Evolutionary conservation across 2,329 filamentous ascomycete species (phyloP), one percentile per base, ranked within the genome.

Genomic region (Colletotrichum chrysophilum): DNA sequence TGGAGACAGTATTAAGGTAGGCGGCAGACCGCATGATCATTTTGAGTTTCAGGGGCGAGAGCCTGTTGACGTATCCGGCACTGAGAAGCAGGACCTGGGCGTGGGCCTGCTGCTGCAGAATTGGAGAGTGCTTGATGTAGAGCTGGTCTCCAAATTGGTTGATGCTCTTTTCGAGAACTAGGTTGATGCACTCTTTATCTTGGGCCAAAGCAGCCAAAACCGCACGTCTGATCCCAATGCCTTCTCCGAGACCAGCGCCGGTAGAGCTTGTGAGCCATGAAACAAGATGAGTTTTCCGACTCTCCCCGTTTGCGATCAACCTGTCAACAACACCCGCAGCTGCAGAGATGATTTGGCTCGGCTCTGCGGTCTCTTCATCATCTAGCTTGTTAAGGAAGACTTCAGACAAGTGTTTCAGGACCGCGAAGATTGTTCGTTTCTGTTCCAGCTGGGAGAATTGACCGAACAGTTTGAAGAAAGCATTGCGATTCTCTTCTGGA

Each of bases 51-150:
- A 93, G 88, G 0, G 93, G 91, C 4, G 92, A 88, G 18, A 89
- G 85, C 61, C 94, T 91, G 76, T 94, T 89, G 1, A 98, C 87
- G 80, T 95, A 96, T 12, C 96, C 95, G 14, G 95, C 93, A 61
- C 91, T 89, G 4, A 98, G 87, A 1, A 98, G 90, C 4, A 98
- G 86, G 8, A 94, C 89, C 84, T 98, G 95, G 2, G 94, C 91
- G 81, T 96, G 94, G 30, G 93, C 95, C 97, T 98, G 95, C 89
- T 99, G 97, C 80, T 96, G 94, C 52, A 97, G 82, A n/a, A 94
- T 91, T 7, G 96, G 93, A 1, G 94, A 91, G 83, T 98, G 96
- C 74, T 92, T 94, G 79, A 98, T 95, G 80, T 96, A 98, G 13
- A 98, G 87, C 66, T 94, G 92, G 79, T 98, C 96, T 1, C 95